These are phyloP conservation scores for Globisporangium mamillatum DNA, from an alignment of 352 stramenopile genomes.

Conservation along the genomic window DNA sequence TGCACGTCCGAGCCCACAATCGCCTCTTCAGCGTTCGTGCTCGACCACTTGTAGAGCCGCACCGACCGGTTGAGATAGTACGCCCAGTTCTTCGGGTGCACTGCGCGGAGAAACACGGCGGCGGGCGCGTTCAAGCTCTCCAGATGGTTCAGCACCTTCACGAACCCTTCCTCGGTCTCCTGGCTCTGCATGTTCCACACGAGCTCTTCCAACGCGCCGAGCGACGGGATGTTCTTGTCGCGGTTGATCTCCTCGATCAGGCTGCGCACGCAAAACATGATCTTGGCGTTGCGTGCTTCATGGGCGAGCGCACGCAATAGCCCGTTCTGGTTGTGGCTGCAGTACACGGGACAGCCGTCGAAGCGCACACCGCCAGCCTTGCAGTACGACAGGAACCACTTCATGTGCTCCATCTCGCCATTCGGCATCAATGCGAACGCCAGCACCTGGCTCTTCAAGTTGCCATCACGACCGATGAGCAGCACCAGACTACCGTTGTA, in stretches of 20 bases:
- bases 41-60: constrained; percentile 70
- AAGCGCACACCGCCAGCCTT: constrained; percentile 57
- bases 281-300: constrained; percentile 55
- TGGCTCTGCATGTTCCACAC: constrained; percentile 70
- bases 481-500: constrained; percentile 62
- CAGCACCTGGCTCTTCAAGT: constrained; percentile 60
- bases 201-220: constrained; percentile 54
- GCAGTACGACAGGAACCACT: constrained; percentile 65
- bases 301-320: constrained; percentile 60
- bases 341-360: constrained; percentile 58
- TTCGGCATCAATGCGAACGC: constrained; percentile 69
- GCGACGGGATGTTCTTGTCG: constrained; percentile 75
- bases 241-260: constrained; percentile 65
- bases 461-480: constrained; percentile 63
- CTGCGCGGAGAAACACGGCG: constrained; percentile 53
- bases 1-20: constrained; percentile 57
- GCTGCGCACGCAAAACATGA: constrained; percentile 76
- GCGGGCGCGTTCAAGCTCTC: constrained; percentile 57
- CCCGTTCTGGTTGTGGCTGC: constrained; percentile 60
- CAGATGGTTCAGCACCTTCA: constrained; percentile 46
- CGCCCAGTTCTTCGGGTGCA: constrained; percentile 73
- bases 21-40: constrained; percentile 52
- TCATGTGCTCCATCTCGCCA: constrained; percentile 68
- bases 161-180: constrained; percentile 59
- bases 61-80: constrained; percentile 65